phyloP scores from a whole-genome alignment of 129 eudicot species.

The Helianthus tuberosus region DNA sequence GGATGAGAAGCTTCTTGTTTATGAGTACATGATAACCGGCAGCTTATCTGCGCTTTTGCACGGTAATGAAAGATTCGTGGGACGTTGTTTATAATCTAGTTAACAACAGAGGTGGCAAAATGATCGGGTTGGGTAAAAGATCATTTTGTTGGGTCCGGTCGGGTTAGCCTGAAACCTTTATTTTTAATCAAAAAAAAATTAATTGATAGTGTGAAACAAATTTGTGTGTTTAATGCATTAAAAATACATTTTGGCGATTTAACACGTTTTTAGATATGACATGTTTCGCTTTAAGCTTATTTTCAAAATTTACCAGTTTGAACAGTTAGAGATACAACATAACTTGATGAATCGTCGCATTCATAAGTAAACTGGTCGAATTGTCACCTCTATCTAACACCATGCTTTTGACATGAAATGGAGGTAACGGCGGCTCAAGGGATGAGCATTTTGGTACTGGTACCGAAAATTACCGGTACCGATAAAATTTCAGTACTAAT shows the following conservation, averaged over 20 bases:
- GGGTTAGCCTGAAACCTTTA: not conserved
- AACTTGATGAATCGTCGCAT: not conserved
- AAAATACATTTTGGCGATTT: not conserved
- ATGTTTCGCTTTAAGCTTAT: not conserved
- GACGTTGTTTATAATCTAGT: not conserved
- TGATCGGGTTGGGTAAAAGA: not conserved
- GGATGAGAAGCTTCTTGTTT: constrained; percentile 96
- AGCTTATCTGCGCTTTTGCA: constrained; percentile 81
- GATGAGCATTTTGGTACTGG: no score
- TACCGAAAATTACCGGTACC: no score
- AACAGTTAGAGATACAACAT: not conserved
- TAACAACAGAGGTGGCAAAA: not conserved
- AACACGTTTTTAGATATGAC: not conserved
- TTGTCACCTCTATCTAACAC: no score
- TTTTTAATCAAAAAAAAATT: not conserved
- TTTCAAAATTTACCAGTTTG: not conserved
- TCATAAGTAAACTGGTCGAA: no score
- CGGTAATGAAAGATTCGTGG: constrained; percentile 43
- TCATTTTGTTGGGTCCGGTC: not conserved
- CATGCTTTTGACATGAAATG: no score
- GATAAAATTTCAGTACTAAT: no score
- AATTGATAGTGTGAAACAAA: not conserved
- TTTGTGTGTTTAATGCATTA: not conserved
- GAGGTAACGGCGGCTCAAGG: no score
- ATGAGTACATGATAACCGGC: constrained; percentile 68